phyloP scores from a whole-genome alignment of 2,329 filamentous ascomycete genomes.

The Phialemoniopsis sp. region DNA sequence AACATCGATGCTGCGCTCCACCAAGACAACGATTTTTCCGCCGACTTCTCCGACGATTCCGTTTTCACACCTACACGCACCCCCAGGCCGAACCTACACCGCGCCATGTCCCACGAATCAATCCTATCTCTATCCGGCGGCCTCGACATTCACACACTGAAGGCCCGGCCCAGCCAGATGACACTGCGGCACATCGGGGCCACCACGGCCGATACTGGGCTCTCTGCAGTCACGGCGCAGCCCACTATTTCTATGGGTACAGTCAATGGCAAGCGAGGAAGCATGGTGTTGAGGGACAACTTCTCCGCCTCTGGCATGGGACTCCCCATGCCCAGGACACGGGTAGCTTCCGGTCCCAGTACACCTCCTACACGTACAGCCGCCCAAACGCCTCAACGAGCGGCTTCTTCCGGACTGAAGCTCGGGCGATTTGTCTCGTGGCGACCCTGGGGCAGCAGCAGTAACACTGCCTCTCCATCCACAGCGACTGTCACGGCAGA shows the following conservation, averaged over 20 bases:
- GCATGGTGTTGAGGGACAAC: slow-evolving; percentile 54
- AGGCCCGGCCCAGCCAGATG: slow-evolving; percentile 71
- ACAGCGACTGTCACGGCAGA: slow-evolving; percentile 12
- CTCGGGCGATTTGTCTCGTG: slow-evolving; percentile 22
- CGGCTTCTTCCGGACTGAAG: neutral
- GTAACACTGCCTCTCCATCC: neutral
- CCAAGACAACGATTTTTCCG: slow-evolving; percentile 19
- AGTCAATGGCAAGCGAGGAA: slow-evolving; percentile 41
- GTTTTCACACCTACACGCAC: slow-evolving; percentile 28
- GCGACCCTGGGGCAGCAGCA: slow-evolving; percentile 36
- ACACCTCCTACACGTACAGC: slow-evolving; percentile 10
- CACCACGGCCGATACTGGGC: slow-evolving; percentile 48
- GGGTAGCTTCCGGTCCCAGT: slow-evolving; percentile 17
- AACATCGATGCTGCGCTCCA: no score
- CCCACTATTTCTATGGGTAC: slow-evolving; percentile 43
- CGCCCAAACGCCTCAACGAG: slow-evolving; percentile 7
- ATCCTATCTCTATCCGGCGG: slow-evolving; percentile 83
- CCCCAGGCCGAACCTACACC: slow-evolving; percentile 42
- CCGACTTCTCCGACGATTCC: slow-evolving; percentile 18
- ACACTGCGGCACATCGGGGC: slow-evolving; percentile 50
- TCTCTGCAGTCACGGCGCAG: slow-evolving; percentile 55
- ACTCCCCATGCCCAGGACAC: slow-evolving; percentile 23
- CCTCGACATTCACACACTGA: slow-evolving; percentile 84
- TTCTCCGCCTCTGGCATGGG: slow-evolving; percentile 27
- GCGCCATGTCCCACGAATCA: slow-evolving; percentile 77